phyloP scores from a whole-genome alignment of 345 rosid genomes.

The Linum tenue region DNA sequence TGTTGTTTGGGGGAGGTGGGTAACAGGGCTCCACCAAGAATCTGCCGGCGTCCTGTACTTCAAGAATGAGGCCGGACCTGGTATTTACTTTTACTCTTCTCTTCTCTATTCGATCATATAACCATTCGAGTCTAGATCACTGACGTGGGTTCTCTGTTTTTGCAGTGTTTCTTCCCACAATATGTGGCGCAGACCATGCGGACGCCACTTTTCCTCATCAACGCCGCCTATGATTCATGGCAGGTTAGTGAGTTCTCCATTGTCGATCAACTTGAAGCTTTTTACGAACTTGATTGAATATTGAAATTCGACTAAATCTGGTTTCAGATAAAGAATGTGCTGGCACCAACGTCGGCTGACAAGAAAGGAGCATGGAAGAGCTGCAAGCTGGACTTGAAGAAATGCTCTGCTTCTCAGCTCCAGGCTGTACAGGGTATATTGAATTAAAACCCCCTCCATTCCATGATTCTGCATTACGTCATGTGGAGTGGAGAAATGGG shows the following conservation, averaged over 20 bases:
- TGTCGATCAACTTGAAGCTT: background rate
- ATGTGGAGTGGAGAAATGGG: too few relatives aligned
- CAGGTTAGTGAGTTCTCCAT: slow-evolving; percentile 44
- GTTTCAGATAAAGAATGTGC: slow-evolving; percentile 22
- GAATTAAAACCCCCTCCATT: too few relatives aligned
- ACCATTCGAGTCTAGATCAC: background rate
- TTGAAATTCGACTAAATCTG: background rate
- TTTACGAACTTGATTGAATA: background rate
- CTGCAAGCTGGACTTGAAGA: slow-evolving; percentile 26
- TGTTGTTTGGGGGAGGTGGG: too few relatives aligned
- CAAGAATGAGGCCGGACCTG: slow-evolving; percentile 49
- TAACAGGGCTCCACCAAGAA: slow-evolving; percentile 67
- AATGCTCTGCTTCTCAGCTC: slow-evolving; percentile 20
- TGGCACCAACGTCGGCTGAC: slow-evolving; percentile 26
- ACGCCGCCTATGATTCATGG: slow-evolving; percentile 94
- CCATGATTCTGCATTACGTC: background rate
- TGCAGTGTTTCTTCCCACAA: slow-evolving; percentile 97
- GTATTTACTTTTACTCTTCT: slow-evolving; percentile 20
- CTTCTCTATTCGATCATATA: background rate
- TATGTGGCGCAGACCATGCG: slow-evolving; percentile 41
- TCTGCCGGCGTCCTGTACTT: slow-evolving; percentile 71
- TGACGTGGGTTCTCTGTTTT: background rate
- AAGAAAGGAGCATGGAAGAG: slow-evolving; percentile 16
- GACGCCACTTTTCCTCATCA: slow-evolving; percentile 79
- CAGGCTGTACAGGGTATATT: slow-evolving; percentile 20